Conservation (phyloP, 108 stramenopile genomes). For the Cyclotella baltica region DNA sequence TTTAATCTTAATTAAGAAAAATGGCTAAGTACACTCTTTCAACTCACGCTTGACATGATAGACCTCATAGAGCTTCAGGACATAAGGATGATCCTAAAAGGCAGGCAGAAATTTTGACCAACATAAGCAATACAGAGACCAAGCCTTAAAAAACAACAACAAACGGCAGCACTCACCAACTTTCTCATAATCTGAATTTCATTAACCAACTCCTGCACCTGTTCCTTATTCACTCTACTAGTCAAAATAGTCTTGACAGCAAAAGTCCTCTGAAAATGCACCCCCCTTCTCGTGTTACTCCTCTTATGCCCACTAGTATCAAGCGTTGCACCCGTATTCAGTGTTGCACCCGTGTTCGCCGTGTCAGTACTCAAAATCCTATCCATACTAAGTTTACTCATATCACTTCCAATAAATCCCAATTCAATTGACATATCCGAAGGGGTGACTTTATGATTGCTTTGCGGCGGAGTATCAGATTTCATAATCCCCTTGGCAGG, state of each 20-base stretch:
- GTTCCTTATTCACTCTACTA: conserved; percentile 48
- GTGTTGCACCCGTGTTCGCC: not conserved
- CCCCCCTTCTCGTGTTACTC: conserved; percentile 35
- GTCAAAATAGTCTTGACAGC: conserved; percentile 66
- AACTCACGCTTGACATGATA: conserved; percentile 65
- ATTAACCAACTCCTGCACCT: conserved; percentile 58
- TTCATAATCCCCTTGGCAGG: conserved; percentile 30
- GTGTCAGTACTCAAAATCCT: not conserved
- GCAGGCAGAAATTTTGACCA: not conserved
- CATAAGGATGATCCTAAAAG: conserved; percentile 73
- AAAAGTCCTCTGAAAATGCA: conserved; percentile 58
- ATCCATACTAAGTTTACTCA: conserved; percentile 14
- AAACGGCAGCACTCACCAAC: conserved; percentile 39
- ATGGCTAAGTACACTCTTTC: not conserved
- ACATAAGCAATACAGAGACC: no score
- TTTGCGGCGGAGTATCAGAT: not conserved
- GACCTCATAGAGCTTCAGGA: conserved; percentile 79
- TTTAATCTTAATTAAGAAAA: not conserved
- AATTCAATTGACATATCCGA: conserved; percentile 10
- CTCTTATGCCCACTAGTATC: not conserved
- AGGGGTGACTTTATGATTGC: not conserved
- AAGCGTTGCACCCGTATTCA: not conserved
- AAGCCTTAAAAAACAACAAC: no score
- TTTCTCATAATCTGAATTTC: conserved; percentile 65
- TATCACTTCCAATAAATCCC: conserved; percentile 14